phyloP scores from a whole-genome alignment of 768 basidiomycete genomes.

The Xerocomus spinulosus region DNA sequence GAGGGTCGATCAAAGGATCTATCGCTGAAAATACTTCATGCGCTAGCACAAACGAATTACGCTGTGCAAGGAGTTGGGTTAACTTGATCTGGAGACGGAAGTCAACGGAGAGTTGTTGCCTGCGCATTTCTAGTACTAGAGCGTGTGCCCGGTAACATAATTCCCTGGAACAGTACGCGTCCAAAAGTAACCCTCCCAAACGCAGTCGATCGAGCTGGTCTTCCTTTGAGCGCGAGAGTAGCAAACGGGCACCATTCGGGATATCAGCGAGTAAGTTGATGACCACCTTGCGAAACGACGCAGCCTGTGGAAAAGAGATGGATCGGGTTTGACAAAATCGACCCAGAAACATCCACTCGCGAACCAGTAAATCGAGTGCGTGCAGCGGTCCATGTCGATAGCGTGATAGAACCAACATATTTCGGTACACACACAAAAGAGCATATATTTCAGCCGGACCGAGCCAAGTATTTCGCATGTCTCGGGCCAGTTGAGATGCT shows the following conservation, averaged over 20 bases:
- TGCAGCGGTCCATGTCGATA: slow-evolving; percentile 29
- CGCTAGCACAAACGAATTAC: slow-evolving; percentile 38
- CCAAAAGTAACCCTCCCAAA: slow-evolving; percentile 40
- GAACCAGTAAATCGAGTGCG: slow-evolving; percentile 38
- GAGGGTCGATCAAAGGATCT: slow-evolving; percentile 15
- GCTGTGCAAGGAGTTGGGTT: slow-evolving; percentile 41
- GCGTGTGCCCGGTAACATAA: slow-evolving; percentile 36
- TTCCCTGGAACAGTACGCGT: slow-evolving; percentile 32
- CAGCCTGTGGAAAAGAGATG: slow-evolving; percentile 5
- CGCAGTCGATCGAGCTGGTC: slow-evolving; percentile 23
- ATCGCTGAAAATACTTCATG: slow-evolving; percentile 39
- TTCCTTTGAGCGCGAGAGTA: slow-evolving; percentile 24
- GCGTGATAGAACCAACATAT: slow-evolving; percentile 35
- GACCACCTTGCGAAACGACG: slow-evolving; percentile 28
- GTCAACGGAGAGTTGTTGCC: slow-evolving; percentile 31
- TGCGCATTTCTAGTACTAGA: slow-evolving; percentile 39
- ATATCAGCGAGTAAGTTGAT: slow-evolving; percentile 29
- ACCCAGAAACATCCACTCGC: slow-evolving; percentile 35
- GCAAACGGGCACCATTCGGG: slow-evolving; percentile 27
- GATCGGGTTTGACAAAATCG: slow-evolving; percentile 14
- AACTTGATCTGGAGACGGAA: slow-evolving; percentile 31
- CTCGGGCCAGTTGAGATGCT: slow-evolving; percentile 29
- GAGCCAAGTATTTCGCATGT: slow-evolving; percentile 21
- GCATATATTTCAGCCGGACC: slow-evolving; percentile 17
- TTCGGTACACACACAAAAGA: slow-evolving; percentile 33